A percentile compares a stretch with the other conserved stretches of the same genome.
Conservation (phyloP, 371 early-diverging fungal genomes). For the Mycotypha africana region DNA sequence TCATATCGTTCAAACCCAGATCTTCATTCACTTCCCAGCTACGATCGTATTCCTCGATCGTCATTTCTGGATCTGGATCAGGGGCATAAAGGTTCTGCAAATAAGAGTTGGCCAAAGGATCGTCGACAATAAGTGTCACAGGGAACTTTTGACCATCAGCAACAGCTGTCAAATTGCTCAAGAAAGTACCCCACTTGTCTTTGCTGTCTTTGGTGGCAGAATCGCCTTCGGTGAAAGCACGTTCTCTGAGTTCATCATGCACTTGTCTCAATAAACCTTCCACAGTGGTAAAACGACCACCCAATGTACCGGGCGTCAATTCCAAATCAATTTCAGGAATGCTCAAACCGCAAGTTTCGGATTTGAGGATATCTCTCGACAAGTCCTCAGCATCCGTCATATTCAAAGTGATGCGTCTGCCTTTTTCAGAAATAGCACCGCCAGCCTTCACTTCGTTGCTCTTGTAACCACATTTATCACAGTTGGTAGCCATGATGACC, state of each 20-base stretch:
- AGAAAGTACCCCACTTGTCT: slow-evolving; percentile 58
- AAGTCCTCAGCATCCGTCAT: slow-evolving; percentile 84
- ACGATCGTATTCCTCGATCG: slow-evolving; percentile 80
- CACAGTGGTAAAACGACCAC: slow-evolving; percentile 95
- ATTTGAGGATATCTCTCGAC: slow-evolving; percentile 91
- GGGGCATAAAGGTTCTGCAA: slow-evolving; percentile 91
- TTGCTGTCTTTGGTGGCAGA: slow-evolving; percentile 53
- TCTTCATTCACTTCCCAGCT: slow-evolving; percentile 81
- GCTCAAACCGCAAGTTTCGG: slow-evolving; percentile 86
- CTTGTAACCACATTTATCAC: slow-evolving; percentile 92
- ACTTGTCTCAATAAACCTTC: slow-evolving; percentile 91
- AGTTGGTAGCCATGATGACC: slow-evolving; percentile 93
- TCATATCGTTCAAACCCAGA: slow-evolving; percentile 86
- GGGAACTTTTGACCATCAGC: slow-evolving; percentile 57
- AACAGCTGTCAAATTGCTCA: slow-evolving; percentile 61
- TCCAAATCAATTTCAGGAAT: slow-evolving; percentile 90
- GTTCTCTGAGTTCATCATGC: slow-evolving; percentile 73
- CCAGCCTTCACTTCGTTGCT: slow-evolving; percentile 95
- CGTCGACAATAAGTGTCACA: slow-evolving; percentile 77
- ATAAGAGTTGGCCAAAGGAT: slow-evolving; percentile 87
- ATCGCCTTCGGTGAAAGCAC: slow-evolving; percentile 74
- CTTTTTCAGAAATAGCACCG: slow-evolving; percentile 77
- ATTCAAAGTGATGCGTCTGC: slow-evolving; percentile 75
- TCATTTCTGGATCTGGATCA: slow-evolving; percentile 89
- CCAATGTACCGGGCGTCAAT: slow-evolving; percentile 84